Evolutionary conservation across 164 flowering plant genomes (phyloP).

Genomic region (Dillenia turbinata): DNA sequence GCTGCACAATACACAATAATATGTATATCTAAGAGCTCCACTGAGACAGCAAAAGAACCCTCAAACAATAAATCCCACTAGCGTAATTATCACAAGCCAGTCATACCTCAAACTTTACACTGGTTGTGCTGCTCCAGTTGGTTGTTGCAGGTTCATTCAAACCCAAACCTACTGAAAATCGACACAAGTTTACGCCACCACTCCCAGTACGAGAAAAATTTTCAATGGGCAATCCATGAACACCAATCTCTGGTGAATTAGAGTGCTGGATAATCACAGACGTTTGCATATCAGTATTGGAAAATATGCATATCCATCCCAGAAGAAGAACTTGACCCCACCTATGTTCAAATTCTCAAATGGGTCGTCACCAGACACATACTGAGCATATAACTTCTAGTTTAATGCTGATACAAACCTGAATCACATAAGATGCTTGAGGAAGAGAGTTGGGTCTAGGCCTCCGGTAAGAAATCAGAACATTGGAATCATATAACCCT

Average conservation of each 20-base stretch:
- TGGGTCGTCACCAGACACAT: too few relatives aligned
- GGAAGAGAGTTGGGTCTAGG: constrained; percentile 84
- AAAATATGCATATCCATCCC: too few relatives aligned
- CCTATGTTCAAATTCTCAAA: too few relatives aligned
- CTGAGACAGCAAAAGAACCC: too few relatives aligned
- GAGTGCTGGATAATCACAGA: constrained; percentile 50
- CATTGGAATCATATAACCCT: constrained; percentile 82
- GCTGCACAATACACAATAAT: constrained; percentile 38
- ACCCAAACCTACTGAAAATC: constrained; percentile 72
- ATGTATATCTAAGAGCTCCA: neutral
- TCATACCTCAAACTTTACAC: constrained; percentile 79
- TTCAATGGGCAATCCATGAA: constrained; percentile 75
- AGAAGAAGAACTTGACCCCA: too few relatives aligned
- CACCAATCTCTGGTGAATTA: constrained; percentile 76
- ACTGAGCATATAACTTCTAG: too few relatives aligned
- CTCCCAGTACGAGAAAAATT: constrained; percentile 78
- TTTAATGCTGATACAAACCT: constrained; percentile 32
- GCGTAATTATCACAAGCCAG: neutral
- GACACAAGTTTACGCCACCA: constrained; percentile 83
- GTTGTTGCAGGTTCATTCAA: constrained; percentile 79
- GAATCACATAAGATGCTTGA: constrained; percentile 73
- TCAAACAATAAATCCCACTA: neutral
- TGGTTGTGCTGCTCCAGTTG: constrained; percentile 82
- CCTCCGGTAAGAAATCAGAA: constrained; percentile 67
- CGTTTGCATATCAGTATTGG: too few relatives aligned